Percentiles rank a stretch among this genome's conserved stretches.
Conservation (phyloP, 768 basidiomycete species). For the Lanmaoa pseudosensibilis region DNA sequence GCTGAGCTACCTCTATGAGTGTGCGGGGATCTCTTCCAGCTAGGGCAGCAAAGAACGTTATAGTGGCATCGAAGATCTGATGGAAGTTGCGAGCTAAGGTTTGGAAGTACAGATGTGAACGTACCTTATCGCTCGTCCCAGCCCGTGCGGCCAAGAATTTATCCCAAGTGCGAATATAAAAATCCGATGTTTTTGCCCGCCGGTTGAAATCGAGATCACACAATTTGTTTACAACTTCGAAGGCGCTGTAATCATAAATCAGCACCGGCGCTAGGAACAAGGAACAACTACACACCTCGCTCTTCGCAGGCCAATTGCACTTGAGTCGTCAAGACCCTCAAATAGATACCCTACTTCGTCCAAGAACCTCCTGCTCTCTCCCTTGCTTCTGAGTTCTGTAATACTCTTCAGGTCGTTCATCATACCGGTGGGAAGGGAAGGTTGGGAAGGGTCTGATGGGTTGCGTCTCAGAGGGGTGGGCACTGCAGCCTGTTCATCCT, state of each 20-base stretch:
- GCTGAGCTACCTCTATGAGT: slow-evolving; percentile 52
- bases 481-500: not conserved
- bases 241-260: slow-evolving; percentile 47
- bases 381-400: slow-evolving; percentile 76
- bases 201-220: slow-evolving; percentile 75
- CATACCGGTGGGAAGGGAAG: slow-evolving; percentile 53
- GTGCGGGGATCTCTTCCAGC: slow-evolving; percentile 59
- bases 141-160: slow-evolving; percentile 58
- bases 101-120: slow-evolving; percentile 19
- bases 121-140: slow-evolving; percentile 59
- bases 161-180: slow-evolving; percentile 68
- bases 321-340: slow-evolving; percentile 65
- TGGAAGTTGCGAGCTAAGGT: not conserved
- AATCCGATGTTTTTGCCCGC: slow-evolving; percentile 76
- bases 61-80: slow-evolving; percentile 64
- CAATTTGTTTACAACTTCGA: slow-evolving; percentile 74
- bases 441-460: slow-evolving; percentile 38
- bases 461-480: slow-evolving; percentile 17
- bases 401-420: slow-evolving; percentile 79
- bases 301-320: slow-evolving; percentile 56
- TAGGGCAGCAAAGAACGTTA: slow-evolving; percentile 62
- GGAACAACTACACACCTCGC: slow-evolving; percentile 51
- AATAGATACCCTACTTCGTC: slow-evolving; percentile 86
- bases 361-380: slow-evolving; percentile 75
- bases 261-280: not conserved